phyloP scores from a whole-genome alignment of 208 protist genomes.

The Trypanosoma boissoni region DNA sequence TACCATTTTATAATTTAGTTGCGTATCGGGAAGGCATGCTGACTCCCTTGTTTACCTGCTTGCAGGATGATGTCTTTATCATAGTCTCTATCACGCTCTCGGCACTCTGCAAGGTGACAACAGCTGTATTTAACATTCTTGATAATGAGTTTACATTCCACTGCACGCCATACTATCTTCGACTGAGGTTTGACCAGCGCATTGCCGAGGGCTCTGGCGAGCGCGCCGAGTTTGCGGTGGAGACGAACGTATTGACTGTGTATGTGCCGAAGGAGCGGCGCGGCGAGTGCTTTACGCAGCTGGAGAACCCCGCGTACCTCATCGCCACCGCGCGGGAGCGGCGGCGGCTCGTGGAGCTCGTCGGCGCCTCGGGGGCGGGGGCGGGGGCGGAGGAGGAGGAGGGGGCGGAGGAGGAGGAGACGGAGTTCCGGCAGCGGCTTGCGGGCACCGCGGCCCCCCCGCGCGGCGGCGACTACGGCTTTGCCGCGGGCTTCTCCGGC shows the following conservation, averaged over 20 bases:
- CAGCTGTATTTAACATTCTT: slow-evolving; percentile 78
- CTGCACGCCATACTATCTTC: slow-evolving; percentile 87
- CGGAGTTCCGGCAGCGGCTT: slow-evolving; percentile 63
- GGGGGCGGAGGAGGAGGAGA: slow-evolving; percentile 55
- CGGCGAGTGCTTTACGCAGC: slow-evolving; percentile 64
- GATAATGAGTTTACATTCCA: slow-evolving; percentile 86
- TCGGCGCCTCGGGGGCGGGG: slow-evolving; percentile 15
- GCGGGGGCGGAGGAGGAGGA: slow-evolving; percentile 10
- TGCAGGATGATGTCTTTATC: slow-evolving; percentile 81
- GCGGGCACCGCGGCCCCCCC: not conserved
- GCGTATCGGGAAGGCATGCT: slow-evolving; percentile 64
- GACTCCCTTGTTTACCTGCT: slow-evolving; percentile 79
- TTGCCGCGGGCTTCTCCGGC: slow-evolving; percentile 72
- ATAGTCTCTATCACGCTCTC: slow-evolving; percentile 73
- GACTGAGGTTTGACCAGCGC: slow-evolving; percentile 79
- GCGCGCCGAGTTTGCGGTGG: slow-evolving; percentile 77
- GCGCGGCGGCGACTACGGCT: slow-evolving; percentile 64
- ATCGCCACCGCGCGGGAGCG: slow-evolving; percentile 84
- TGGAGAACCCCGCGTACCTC: slow-evolving; percentile 86
- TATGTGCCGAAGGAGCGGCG: slow-evolving; percentile 79
- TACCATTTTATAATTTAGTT: too few relatives aligned
- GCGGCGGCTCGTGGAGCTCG: slow-evolving; percentile 34
- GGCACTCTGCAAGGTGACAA: slow-evolving; percentile 72
- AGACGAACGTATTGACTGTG: slow-evolving; percentile 65
- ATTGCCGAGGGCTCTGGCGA: slow-evolving; percentile 73